phyloP scores from a whole-genome alignment of 306 rosid genomes.

The Rosa chinensis region DNA sequence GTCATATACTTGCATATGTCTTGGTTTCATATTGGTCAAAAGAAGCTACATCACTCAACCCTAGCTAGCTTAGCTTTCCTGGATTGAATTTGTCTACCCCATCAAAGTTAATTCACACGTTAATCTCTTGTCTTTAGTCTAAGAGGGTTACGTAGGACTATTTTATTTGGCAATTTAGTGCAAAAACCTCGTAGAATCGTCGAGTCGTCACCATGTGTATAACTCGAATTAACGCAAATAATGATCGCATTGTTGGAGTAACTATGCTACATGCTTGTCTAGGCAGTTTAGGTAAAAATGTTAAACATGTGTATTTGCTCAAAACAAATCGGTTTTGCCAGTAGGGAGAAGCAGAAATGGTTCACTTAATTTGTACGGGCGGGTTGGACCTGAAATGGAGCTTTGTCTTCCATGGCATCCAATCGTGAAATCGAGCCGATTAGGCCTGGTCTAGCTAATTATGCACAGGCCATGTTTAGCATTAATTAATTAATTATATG shows the following conservation, averaged over 20 bases:
- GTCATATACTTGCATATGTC: background rate
- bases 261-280: slow-evolving; percentile 18
- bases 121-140: background rate
- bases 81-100: background rate
- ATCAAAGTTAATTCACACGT: background rate
- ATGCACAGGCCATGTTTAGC: background rate
- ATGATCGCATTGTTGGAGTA: slow-evolving; percentile 3
- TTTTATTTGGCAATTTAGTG: background rate
- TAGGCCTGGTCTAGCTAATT: slow-evolving; percentile 7
- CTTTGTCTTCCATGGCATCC: slow-evolving; percentile 9
- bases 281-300: slow-evolving; percentile 23
- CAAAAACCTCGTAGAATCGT: background rate
- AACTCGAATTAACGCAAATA: background rate
- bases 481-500: background rate
- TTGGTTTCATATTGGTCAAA: slow-evolving; percentile 14
- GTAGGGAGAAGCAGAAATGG: background rate
- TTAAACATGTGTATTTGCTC: background rate
- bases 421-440: background rate
- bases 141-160: background rate
- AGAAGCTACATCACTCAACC: slow-evolving; percentile 6
- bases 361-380: slow-evolving; percentile 1
- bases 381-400: slow-evolving; percentile 10
- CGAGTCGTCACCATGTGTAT: background rate
- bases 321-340: background rate
- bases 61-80: background rate